phyloP scores from a whole-genome alignment of 108 stramenopile genomes.

The Nannochloropsis oceanica region DNA sequence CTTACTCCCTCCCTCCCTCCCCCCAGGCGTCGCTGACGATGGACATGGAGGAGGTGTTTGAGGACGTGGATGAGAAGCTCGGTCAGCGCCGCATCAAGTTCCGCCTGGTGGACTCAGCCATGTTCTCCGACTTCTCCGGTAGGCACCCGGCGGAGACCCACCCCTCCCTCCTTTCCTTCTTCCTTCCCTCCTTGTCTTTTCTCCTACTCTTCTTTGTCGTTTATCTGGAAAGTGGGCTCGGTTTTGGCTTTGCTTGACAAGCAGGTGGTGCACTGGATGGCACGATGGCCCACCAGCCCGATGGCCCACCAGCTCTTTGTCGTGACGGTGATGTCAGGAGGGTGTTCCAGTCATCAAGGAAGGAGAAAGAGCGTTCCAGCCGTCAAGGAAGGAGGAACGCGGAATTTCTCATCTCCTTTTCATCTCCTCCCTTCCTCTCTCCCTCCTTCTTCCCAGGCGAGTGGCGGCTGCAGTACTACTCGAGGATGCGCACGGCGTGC shows the following conservation, averaged over 20 bases:
- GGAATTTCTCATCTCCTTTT: too few relatives aligned
- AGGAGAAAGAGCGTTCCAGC: too few relatives aligned
- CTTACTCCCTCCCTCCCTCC: not conserved
- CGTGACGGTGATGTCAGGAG: too few relatives aligned
- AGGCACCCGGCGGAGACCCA: constrained; percentile 36
- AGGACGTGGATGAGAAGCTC: constrained; percentile 17
- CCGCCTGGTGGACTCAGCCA: constrained; percentile 60
- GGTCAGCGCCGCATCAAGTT: constrained; percentile 49
- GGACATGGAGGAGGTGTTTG: constrained; percentile 63
- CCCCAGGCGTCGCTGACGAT: constrained; percentile 53
- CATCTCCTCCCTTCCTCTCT: not conserved
- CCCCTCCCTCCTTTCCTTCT: not conserved
- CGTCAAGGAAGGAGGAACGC: too few relatives aligned
- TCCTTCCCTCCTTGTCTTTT: not conserved
- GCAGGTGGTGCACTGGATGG: too few relatives aligned
- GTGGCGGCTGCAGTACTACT: constrained; percentile 27
- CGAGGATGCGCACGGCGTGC: constrained; percentile 1
- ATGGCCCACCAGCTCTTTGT: too few relatives aligned
- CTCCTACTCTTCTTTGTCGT: too few relatives aligned
- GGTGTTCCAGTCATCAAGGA: too few relatives aligned
- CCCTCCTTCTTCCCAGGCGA: constrained; percentile 2
- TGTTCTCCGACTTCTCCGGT: constrained; percentile 73
- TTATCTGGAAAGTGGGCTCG: too few relatives aligned
- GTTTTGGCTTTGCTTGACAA: too few relatives aligned
- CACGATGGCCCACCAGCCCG: too few relatives aligned